Evolutionary conservation across 768 basidiomycete species (phyloP).

Genomic region (Suillus paluster): DNA sequence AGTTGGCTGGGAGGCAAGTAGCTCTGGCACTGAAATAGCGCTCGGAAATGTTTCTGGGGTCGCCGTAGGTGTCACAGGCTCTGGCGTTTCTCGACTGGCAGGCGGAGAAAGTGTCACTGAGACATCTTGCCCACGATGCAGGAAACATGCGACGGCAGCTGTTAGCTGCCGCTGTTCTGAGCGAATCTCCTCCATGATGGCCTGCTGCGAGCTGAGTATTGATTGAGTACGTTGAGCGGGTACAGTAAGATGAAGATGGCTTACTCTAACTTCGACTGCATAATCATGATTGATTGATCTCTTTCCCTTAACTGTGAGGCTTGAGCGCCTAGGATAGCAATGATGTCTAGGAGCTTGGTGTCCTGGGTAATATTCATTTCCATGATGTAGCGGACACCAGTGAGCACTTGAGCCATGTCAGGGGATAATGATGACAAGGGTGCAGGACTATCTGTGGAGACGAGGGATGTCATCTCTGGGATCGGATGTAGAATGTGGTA

Average conservation of each 20-base stretch:
- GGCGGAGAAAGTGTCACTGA: not conserved
- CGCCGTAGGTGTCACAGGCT: not conserved
- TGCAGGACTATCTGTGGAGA: not conserved
- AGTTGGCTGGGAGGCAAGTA: not conserved
- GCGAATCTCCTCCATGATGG: not conserved
- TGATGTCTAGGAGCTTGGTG: not conserved
- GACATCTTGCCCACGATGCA: not conserved
- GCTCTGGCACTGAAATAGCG: not conserved
- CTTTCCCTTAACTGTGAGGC: not conserved
- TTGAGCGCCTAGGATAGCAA: not conserved
- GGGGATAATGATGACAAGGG: not conserved
- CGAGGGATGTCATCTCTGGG: not conserved
- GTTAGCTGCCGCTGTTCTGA: not conserved
- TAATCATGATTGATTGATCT: not conserved
- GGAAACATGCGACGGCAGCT: not conserved
- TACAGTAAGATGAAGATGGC: not conserved
- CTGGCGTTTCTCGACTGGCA: not conserved
- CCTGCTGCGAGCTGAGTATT: not conserved
- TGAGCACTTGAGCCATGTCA: not conserved
- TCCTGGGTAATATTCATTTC: not conserved
- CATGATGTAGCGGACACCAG: not conserved
- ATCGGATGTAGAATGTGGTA: not conserved
- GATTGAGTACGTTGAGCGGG: not conserved
- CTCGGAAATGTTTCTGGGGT: not conserved
- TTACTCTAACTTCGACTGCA: conserved; percentile 7